Base-by-base conservation (phyloP, 2,329 filamentous ascomycete species). In the Fonsecaea erecta region DNA sequence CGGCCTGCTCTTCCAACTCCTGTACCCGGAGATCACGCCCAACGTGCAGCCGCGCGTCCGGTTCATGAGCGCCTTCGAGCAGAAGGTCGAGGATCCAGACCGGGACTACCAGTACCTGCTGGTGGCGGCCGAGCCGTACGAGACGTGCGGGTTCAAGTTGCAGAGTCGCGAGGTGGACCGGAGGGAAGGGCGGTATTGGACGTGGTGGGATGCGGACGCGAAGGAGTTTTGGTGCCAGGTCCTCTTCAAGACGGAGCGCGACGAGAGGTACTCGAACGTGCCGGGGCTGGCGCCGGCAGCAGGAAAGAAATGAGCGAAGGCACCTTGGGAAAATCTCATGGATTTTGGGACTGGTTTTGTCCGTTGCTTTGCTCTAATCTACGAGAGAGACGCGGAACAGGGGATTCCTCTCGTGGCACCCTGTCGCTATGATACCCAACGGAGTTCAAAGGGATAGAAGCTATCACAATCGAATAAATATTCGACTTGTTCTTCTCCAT, bases 181-280 rank as follows among this genome's bases (percentile, higher is more conserved):
- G 73, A 85, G 91, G 26, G 93, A 96, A 71, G 93, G 91, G 63
- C 86, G 89, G 74, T 95, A 93, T 78, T 99, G 94, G 85, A 90
- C 87, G 60, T 98, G 93, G 88, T 99, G 93, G 83, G 95, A 99
- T 79, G 89, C 90, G 66, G 95, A 99, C 77, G 88, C 90, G 69
- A 97, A 96, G 83, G 94, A 98, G 82, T 99, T 96, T 76, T 98
- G 93, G 92, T 86, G 97, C 46, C 95, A 98, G 83, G 86, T 99
- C 70, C 91, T 98, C 83, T 99, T 98, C 81, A 95, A 97, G 86
- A 98, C 95, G 43, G 95, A 99, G 83, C 88, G 95, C 69, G 95
- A 98, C 80, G 94, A 97, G 84, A 85, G 93, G 66, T 98, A 88
- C 73, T 86, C 83, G 73, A 86, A 86, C 72, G 87, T 89, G 51